phyloP scores from a whole-genome alignment of 495 filamentous ascomycete species.

The Xylaria nigripes region DNA sequence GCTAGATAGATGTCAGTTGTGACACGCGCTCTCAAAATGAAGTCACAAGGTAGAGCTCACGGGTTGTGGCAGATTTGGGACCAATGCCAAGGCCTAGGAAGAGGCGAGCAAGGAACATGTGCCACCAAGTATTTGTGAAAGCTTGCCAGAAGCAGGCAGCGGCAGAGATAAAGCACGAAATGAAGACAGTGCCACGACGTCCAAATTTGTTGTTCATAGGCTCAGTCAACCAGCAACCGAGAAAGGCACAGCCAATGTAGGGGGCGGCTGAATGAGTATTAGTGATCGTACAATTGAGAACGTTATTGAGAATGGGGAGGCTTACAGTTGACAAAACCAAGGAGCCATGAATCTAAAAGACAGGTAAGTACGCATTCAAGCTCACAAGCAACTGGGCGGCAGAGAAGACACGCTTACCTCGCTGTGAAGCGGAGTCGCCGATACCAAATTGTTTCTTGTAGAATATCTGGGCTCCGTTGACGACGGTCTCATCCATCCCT shows the following conservation, averaged over 20 bases:
- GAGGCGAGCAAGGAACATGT: conserved; percentile 66
- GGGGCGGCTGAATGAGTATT: conserved; percentile 35
- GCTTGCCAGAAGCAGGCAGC: conserved; percentile 71
- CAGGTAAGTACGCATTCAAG: conserved; percentile 7
- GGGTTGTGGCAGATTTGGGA: conserved; percentile 68
- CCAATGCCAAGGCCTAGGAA: conserved; percentile 70
- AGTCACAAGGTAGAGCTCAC: conserved; percentile 10
- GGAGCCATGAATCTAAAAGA: conserved; percentile 47
- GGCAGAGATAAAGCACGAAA: conserved; percentile 41
- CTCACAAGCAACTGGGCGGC: neutral
- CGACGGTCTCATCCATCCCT: conserved; percentile 69
- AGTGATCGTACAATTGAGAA: neutral
- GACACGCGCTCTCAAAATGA: neutral
- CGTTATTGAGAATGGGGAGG: conserved; percentile 13
- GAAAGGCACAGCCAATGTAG: conserved; percentile 67
- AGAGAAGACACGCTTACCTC: conserved; percentile 14
- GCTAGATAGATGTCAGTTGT: conserved; percentile 7
- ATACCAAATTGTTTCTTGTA: conserved; percentile 63
- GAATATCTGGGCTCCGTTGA: conserved; percentile 68
- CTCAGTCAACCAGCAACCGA: conserved; percentile 77
- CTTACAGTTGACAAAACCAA: conserved; percentile 56
- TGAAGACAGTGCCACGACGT: conserved; percentile 75
- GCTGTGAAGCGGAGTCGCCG: conserved; percentile 30
- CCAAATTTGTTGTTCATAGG: conserved; percentile 74
- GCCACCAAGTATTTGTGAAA: conserved; percentile 66